Conservation (phyloP, 768 basidiomycete genomes). For the Suillus alpinus region DNA sequence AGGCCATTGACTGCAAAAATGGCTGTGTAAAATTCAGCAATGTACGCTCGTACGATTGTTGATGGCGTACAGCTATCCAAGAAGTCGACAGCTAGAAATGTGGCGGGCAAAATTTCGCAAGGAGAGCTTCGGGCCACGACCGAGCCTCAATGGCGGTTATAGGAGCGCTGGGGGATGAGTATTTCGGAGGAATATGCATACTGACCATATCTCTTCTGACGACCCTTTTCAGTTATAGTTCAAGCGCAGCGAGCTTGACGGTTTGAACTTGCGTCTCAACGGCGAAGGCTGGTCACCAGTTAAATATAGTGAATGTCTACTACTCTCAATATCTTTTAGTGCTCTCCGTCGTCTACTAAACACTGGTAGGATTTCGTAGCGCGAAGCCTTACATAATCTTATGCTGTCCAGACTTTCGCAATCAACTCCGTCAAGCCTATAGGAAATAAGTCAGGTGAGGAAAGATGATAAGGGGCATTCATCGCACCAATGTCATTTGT, state of each 20-base stretch:
- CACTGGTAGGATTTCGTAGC: neutral
- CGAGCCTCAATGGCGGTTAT: conserved; percentile 55
- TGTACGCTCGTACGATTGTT: neutral
- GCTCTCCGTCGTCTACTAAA: neutral
- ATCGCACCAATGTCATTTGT: conserved; percentile 90
- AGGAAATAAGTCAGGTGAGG: neutral
- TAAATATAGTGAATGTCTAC: neutral
- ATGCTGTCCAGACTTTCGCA: conserved; percentile 80
- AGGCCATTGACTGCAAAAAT: no score
- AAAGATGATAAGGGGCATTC: conserved; percentile 1
- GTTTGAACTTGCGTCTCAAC: neutral
- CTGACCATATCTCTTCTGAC: conserved; percentile 9
- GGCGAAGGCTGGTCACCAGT: neutral
- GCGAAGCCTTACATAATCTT: conserved; percentile 10
- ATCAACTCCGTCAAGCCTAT: conserved; percentile 85
- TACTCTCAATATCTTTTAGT: neutral
- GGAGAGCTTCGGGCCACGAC: conserved; percentile 81
- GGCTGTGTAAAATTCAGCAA: neutral
- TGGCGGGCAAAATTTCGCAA: conserved; percentile 53
- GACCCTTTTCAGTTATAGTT: neutral
- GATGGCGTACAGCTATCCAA: conserved; percentile 7
- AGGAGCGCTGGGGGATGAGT: conserved; percentile 17
- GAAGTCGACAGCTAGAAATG: conserved; percentile 19
- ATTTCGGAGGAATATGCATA: conserved; percentile 51
- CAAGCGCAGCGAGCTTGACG: neutral